Evolutionary conservation across 352 stramenopile species (phyloP), one percentile per base, ranked within the genome.

Genomic region (Saprolegnia parasitica): DNA sequence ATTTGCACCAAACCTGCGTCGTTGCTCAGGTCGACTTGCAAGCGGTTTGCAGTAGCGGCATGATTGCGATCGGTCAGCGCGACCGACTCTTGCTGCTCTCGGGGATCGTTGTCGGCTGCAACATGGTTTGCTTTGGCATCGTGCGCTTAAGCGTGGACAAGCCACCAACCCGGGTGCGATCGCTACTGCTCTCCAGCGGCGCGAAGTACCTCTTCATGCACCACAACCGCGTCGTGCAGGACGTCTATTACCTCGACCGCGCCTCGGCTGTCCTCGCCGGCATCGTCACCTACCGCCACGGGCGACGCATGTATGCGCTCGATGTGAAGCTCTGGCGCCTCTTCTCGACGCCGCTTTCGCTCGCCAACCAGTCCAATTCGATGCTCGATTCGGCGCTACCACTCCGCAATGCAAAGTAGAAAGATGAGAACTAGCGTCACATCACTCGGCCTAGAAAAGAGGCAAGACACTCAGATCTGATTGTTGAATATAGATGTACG

Each of bases 311-410:
- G 8, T 65, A 65, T 29, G 39, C 39, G 6, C 57, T 65, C 45
- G 57, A 65, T 29, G 46, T 52, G n/a, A 65, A 65, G 24, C 32
- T 65, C 16, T 65, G 57, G 24, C 46, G 46, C 18, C 18, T 52
- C 18, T 52, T 52, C 46, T 20, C 21, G 18, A 52, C 46, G 21
- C 46, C 46, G n/a, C n/a, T n/a, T n/a, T n/a, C n/a, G n/a, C n/a
- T n/a, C n/a, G n/a, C n/a, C n/a, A n/a, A n/a, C n/a, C n/a, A n/a
- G n/a, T n/a, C n/a, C n/a, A n/a, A n/a, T n/a, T n/a, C n/a, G n/a
- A n/a, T n/a, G n/a, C n/a, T n/a, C n/a, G n/a, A n/a, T n/a, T n/a
- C n/a, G n/a, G n/a, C n/a, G n/a, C n/a, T n/a, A n/a, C n/a, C n/a
- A n/a, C n/a, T n/a, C n/a, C n/a, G n/a, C n/a, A n/a, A n/a, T n/a